Conservation (phyloP, 2,329 filamentous ascomycete genomes). For the Fusarium napiforme region DNA sequence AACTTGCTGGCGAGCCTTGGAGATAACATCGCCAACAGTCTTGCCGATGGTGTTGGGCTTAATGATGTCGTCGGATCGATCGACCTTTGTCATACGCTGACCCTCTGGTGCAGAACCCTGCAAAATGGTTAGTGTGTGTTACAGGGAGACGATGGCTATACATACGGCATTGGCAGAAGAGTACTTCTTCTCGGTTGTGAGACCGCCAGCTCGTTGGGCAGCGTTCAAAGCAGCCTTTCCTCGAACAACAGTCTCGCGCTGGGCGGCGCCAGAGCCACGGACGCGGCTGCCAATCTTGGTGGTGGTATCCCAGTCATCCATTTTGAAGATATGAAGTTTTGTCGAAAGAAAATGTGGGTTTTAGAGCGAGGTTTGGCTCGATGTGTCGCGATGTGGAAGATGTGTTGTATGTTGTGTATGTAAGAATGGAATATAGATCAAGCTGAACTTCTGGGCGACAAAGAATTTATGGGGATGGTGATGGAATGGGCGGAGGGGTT, state of each 20-base stretch:
- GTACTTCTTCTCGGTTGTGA: conserved; percentile 92
- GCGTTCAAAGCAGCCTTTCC: conserved; percentile 88
- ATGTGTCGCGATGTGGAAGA: background rate
- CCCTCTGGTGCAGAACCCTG: conserved; percentile 69
- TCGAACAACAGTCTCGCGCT: conserved; percentile 88
- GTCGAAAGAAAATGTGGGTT: conserved; percentile 20
- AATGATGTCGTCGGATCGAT: conserved; percentile 96
- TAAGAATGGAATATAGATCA: conserved; percentile 31
- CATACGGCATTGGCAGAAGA: conserved; percentile 74
- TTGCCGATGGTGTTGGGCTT: conserved; percentile 92
- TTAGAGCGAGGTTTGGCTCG: background rate
- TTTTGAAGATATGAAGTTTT: conserved; percentile 56
- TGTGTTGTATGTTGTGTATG: conserved; percentile 28
- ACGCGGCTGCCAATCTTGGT: conserved; percentile 95
- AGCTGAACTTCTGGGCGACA: conserved; percentile 32
- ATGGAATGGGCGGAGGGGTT: conserved; percentile 47
- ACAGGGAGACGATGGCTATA: background rate
- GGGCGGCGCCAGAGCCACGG: conserved; percentile 71
- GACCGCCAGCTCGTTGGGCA: conserved; percentile 80
- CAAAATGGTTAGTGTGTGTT: conserved; percentile 23
- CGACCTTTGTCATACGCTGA: conserved; percentile 96
- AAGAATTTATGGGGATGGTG: conserved; percentile 47
- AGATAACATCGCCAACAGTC: conserved; percentile 84
- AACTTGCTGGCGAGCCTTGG: conserved; percentile 79
- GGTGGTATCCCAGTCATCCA: conserved; percentile 84